Evolutionary conservation across 106 monocot genomes (phyloP).

Genomic region (Acorus calamus): DNA sequence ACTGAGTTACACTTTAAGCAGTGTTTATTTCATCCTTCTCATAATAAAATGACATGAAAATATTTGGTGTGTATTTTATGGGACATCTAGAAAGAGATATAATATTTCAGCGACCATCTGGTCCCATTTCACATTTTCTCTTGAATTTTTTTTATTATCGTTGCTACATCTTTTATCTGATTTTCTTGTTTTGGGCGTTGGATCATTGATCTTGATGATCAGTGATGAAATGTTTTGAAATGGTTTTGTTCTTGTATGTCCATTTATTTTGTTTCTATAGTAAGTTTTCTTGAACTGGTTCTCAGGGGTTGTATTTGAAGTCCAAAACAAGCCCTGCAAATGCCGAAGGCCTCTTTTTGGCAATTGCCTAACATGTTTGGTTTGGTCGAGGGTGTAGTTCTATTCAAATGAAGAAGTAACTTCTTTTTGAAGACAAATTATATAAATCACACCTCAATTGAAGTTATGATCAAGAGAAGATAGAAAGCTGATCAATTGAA

Average conservation of each 20-base stretch:
- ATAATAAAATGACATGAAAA: too few species aligned
- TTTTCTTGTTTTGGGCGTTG: too few species aligned
- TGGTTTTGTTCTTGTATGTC: constrained; percentile 5
- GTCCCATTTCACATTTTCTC: too few species aligned
- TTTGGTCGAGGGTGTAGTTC: constrained; percentile 41
- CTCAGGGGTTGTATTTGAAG: constrained; percentile 66
- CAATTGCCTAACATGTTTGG: constrained; percentile 34
- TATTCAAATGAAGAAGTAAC: constrained; percentile 40
- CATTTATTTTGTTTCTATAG: constrained; percentile 17
- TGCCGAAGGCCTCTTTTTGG: constrained; percentile 49
- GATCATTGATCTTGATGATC: background rate
- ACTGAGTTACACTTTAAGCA: background rate
- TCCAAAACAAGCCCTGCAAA: constrained; percentile 59
- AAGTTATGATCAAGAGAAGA: constrained; percentile 42
- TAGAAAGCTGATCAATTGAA: constrained; percentile 32
- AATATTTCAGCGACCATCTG: too few species aligned
- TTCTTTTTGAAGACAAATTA: constrained; percentile 35
- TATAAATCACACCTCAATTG: constrained; percentile 19
- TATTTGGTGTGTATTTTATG: too few species aligned
- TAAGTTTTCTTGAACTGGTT: constrained; percentile 66
- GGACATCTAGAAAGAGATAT: too few species aligned
- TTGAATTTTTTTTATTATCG: too few species aligned
- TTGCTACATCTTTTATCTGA: too few species aligned
- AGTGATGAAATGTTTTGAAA: background rate
- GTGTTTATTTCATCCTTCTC: too few species aligned